Base-by-base conservation (phyloP, 192 early-diverging fungal genomes). In the Funneliformis geosporum region DNA sequence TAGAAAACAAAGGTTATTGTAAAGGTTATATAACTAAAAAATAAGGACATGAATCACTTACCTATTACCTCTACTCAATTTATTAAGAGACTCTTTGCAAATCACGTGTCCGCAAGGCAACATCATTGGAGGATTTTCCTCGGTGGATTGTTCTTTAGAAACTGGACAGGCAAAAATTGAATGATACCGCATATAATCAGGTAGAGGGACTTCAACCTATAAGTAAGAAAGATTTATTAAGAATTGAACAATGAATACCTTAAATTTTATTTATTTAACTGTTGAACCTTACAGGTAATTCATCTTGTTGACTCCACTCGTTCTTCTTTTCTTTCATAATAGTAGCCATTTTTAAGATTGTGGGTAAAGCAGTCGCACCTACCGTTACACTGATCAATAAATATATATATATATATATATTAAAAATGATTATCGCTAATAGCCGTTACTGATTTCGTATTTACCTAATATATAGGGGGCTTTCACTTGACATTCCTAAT, bases 111-210 rank as follows among this genome's bases (percentile, higher is more conserved):
- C 98, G 84, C 98, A 99, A 2, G 87, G 87, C 93, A 99, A 91
- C 94, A 96, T 95, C 96, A 98, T 99, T 0, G 98, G 98, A 61
- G 97, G 97, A 76, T 99, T 99, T n/a, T 91, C 88, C 25, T 92
- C 89, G 7, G 95, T 92, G 2, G 94, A 94, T 82, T 96, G 94
- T 82, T 99, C 98, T 84, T 98, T 98, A 40, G 91, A 92, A 2
- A 99, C 98, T 7, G 98, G 98, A 83, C 98, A 99, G 1, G 93
- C 92, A 87, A 99, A 99, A 8, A 98, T 90, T 60, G 95, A 95
- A 84, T 99, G 98, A 83, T 92, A 99, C 73, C 94, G 85, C 81
- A 97, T 90, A n/a, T 85, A 82, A 64, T 93, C 94, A 7, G 93
- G 89, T 38, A 99, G 83, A 8, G 95, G 95, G 70, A 99, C 94